Evolutionary conservation across 1,284 basidiomycete species (phyloP).

Genomic region (Pseudozyma flocculosa): DNA sequence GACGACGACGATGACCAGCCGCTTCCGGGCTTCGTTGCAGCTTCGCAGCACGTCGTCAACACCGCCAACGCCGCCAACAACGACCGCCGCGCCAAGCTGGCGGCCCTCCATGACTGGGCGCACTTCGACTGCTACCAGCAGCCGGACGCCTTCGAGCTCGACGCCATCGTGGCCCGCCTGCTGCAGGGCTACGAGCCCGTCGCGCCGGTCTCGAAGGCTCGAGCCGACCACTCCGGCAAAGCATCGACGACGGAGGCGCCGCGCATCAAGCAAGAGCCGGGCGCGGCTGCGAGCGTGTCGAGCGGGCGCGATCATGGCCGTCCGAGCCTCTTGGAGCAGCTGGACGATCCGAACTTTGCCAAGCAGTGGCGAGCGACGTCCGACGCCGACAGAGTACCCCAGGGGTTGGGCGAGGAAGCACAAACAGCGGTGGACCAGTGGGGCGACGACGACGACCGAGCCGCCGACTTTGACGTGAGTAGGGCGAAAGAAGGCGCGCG

Average conservation of each 20-base stretch:
- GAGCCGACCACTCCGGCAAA: no score
- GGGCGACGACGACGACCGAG: neutral
- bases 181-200: neutral
- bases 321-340: neutral
- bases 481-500: no score
- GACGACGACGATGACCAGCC: neutral
- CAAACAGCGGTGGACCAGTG: neutral
- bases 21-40: slow-evolving; percentile 33
- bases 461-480: neutral
- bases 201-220: neutral
- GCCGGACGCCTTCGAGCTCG: slow-evolving; percentile 19
- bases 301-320: no score
- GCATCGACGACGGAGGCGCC: neutral
- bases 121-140: slow-evolving; percentile 66
- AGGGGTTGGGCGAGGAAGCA: no score
- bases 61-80: slow-evolving; percentile 8
- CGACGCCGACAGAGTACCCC: neutral
- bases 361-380: neutral
- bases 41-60: slow-evolving; percentile 37
- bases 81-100: slow-evolving; percentile 75
- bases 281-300: no score
- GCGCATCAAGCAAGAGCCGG: neutral
- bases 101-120: slow-evolving; percentile 80
- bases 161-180: slow-evolving; percentile 17
- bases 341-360: neutral